These are phyloP conservation scores for Aspergillus tanneri DNA, from an alignment of 2,329 filamentous ascomycete genomes.

Conservation along the genomic window DNA sequence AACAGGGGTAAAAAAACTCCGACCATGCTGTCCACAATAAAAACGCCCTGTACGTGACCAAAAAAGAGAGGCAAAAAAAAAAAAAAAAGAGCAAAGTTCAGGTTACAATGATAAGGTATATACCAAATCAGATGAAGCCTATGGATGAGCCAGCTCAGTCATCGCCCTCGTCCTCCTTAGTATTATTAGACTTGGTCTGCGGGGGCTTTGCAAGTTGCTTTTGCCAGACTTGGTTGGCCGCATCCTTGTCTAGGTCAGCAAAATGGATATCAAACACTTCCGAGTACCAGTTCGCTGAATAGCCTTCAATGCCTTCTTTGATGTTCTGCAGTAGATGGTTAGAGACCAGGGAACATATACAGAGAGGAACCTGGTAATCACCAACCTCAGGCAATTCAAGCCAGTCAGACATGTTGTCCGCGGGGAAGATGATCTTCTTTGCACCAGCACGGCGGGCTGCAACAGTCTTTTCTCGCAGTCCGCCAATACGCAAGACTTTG, in stretches of 20 bases:
- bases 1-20: constrained; percentile 28
- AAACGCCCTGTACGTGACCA: constrained; percentile 34
- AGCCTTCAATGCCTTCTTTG: constrained; percentile 91
- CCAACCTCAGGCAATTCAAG: constrained; percentile 91
- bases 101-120: constrained; percentile 14
- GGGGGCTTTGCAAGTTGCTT: constrained; percentile 59
- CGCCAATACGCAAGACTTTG: constrained; percentile 92
- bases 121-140: constrained; percentile 16
- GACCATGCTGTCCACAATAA: constrained; percentile 36
- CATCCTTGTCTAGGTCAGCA: constrained; percentile 69
- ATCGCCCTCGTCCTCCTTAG: constrained; percentile 29
- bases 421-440: constrained; percentile 89
- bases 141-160: constrained; percentile 9
- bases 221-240: constrained; percentile 72
- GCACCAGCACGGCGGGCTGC: constrained; percentile 89
- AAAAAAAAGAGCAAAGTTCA: constrained; percentile 21
- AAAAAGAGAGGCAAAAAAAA: constrained; percentile 28
- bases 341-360: constrained; percentile 15
- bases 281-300: constrained; percentile 86
- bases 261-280: constrained; percentile 94
- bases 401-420: constrained; percentile 96
- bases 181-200: constrained; percentile 46
- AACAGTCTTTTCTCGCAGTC: constrained; percentile 93
- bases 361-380: constrained; percentile 23
- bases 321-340: constrained; percentile 69